Percentiles rank a stretch among this genome's conserved stretches.
phyloP scores from a whole-genome alignment of 1,284 basidiomycete species.

The Austroboletus niveus region DNA sequence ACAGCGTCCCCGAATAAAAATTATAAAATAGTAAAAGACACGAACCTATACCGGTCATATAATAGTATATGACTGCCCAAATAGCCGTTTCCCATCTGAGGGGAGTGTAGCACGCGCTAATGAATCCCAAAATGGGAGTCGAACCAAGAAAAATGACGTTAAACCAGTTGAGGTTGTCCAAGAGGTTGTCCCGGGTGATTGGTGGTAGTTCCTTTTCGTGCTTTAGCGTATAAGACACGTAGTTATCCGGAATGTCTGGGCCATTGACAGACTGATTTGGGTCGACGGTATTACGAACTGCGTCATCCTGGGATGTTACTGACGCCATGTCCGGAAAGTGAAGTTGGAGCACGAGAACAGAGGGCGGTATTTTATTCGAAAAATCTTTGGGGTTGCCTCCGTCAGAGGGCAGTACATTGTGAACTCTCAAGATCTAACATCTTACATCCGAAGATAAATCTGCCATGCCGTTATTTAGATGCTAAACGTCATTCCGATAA shows the following conservation, averaged over 20 bases:
- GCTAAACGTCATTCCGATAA: too few relatives aligned
- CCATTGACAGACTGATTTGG: constrained; percentile 26
- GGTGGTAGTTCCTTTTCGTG: constrained; percentile 77
- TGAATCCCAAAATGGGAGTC: constrained; percentile 69
- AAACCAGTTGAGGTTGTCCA: constrained; percentile 75
- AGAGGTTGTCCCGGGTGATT: constrained; percentile 66
- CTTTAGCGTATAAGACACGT: constrained; percentile 82
- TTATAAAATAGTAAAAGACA: constrained; percentile 4
- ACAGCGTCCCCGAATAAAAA: background rate
- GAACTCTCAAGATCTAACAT: too few relatives aligned
- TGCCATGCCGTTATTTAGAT: too few relatives aligned
- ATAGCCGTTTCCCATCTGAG: constrained; percentile 67
- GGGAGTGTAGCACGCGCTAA: constrained; percentile 61
- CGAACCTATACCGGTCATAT: constrained; percentile 77
- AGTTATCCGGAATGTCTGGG: constrained; percentile 81
- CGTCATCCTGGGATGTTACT: constrained; percentile 12
- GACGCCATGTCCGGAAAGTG: constrained; percentile 12
- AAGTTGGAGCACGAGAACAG: too few relatives aligned
- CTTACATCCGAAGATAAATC: too few relatives aligned
- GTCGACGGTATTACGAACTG: constrained; percentile 1
- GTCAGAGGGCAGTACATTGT: too few relatives aligned
- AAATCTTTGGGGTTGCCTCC: too few relatives aligned
- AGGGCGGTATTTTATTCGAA: too few relatives aligned
- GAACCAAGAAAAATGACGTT: constrained; percentile 62
- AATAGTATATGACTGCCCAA: constrained; percentile 80